Evolutionary conservation across 305 asterid genomes (phyloP), one percentile per base, ranked within the genome.

Genomic region (Galium porrigens): DNA sequence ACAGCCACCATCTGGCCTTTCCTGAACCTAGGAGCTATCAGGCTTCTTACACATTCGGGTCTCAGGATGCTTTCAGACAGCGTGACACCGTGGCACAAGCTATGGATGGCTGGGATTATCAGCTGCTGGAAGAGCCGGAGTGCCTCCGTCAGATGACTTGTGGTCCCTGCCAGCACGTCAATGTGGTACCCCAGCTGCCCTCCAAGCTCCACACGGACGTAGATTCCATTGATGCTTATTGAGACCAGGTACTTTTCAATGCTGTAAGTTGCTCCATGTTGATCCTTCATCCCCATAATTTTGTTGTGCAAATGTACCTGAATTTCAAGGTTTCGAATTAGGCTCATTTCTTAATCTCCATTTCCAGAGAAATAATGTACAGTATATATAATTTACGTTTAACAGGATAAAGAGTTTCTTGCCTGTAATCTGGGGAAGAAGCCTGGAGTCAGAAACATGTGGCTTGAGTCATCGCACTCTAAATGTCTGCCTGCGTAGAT

Each of bases 361-460:
- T 56, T 29, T 11, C 61, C 10, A 4, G 5, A 22, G 14, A 53
- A 54, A 54, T 25, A 52, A 18, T 52, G 14, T 1, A 34, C 30
- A 27, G 30, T 27, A 2, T 6, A 52, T 4, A 1, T 29, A 17
- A 41, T 63, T 29, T 46, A 55, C 10, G 5, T 15, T 20, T 42
- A n/a, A 42, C 30, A 62, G 49, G 57, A 29, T 64, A n/a, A 30
- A 27, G 63, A 33, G 25, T 36, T 27, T 68, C 82, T 71, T 83
- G 74, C 96, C 95, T 87, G 95, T 76, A 89, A 80, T 30, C 90
- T 87, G 17, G 95, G 90, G 61, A 89, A 89, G 83, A 89, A 89
- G 52, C 87, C 86, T 2, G 90, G 85, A 20, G 88, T 78, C 69
- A 89, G 85, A 60, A 84, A 80, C 84, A 74, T 78, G 79, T 80